These are phyloP conservation scores for Lodderomyces metapsilosis DNA, from an alignment of 1,139 yeast species.

Conservation along the genomic window DNA sequence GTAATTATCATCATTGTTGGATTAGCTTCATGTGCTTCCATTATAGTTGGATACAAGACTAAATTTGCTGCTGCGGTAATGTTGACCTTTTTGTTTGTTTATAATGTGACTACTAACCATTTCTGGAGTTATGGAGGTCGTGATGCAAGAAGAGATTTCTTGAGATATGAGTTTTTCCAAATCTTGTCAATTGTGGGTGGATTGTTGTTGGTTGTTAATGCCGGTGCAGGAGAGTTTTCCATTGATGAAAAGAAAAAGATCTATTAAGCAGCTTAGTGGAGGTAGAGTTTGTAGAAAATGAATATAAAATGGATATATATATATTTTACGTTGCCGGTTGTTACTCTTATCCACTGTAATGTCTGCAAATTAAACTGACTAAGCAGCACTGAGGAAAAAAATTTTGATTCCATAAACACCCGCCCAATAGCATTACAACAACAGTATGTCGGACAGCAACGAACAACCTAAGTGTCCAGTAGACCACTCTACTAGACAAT, in stretches of 20 bases:
- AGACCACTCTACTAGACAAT: conserved; percentile 35
- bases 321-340: not conserved
- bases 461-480: conserved; percentile 26
- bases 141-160: conserved; percentile 82
- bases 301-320: not conserved
- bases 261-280: too few species aligned
- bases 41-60: conserved; percentile 91
- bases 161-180: conserved; percentile 93
- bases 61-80: conserved; percentile 82
- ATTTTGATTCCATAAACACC: too few species aligned
- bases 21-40: conserved; percentile 68
- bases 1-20: conserved; percentile 70
- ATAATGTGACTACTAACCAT: conserved; percentile 79
- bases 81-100: conserved; percentile 69
- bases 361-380: not conserved
- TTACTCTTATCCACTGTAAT: not conserved
- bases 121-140: conserved; percentile 78
- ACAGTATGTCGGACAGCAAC: conserved; percentile 9
- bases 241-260: conserved; percentile 96
- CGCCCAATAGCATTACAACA: too few species aligned
- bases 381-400: not conserved
- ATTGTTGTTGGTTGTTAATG: conserved; percentile 80
- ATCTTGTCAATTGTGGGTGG: conserved; percentile 96
- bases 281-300: not conserved
- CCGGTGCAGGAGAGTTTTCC: conserved; percentile 95